Percentiles rank a stretch among this genome's conserved stretches.
These are phyloP conservation scores for Fraxinus nigra DNA, from an alignment of 305 asterid genomes.

Conservation along the genomic window DNA sequence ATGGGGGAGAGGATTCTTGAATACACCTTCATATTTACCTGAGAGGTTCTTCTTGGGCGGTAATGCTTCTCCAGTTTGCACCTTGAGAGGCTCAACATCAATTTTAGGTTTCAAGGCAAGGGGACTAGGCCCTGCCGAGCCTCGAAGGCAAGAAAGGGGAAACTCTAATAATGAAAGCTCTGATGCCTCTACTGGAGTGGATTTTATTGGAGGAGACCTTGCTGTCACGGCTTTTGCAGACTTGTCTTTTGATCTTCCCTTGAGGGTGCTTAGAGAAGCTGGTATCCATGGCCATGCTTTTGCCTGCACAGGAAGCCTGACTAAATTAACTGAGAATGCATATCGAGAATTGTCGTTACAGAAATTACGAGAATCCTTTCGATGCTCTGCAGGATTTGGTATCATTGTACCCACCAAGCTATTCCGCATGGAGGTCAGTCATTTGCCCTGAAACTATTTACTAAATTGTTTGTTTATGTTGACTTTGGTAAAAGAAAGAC, in stretches of 20 bases:
- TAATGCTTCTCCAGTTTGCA: slow-evolving; percentile 78
- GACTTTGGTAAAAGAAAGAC: slow-evolving; percentile 4
- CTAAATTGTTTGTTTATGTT: neutral
- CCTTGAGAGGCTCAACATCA: slow-evolving; percentile 84
- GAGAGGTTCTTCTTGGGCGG: slow-evolving; percentile 95
- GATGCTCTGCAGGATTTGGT: slow-evolving; percentile 81
- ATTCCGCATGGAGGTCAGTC: slow-evolving; percentile 91
- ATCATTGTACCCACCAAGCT: slow-evolving; percentile 78
- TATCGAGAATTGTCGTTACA: slow-evolving; percentile 51
- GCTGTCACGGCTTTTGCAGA: slow-evolving; percentile 90
- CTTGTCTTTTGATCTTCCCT: slow-evolving; percentile 85
- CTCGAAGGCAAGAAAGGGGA: slow-evolving; percentile 59
- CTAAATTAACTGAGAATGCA: slow-evolving; percentile 63
- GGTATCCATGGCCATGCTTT: slow-evolving; percentile 91
- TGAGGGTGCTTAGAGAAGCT: slow-evolving; percentile 74
- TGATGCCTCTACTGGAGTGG: slow-evolving; percentile 46
- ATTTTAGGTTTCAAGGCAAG: slow-evolving; percentile 83
- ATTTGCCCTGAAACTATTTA: neutral
- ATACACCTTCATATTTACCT: slow-evolving; percentile 58
- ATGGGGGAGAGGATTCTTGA: slow-evolving; percentile 75
- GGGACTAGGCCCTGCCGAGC: slow-evolving; percentile 92
- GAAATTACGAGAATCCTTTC: slow-evolving; percentile 67
- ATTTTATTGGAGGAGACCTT: slow-evolving; percentile 91
- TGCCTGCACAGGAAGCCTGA: slow-evolving; percentile 88
- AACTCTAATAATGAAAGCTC: slow-evolving; percentile 33